Evolutionary conservation across 75 land plant species (phyloP), one percentile per base, ranked within the genome.

Genomic region (Picea sitchensis): DNA sequence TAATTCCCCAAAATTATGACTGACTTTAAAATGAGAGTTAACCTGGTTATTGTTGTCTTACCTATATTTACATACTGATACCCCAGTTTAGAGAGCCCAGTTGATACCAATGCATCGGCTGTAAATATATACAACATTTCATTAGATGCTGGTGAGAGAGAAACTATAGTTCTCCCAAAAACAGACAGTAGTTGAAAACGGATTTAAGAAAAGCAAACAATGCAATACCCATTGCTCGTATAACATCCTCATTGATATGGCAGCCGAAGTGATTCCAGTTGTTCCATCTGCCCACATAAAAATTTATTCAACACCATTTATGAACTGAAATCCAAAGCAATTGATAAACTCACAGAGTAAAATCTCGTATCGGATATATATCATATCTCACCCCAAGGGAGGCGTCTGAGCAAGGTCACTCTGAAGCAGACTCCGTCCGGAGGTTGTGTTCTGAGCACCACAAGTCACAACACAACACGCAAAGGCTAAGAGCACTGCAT

Each of bases 211-310:
- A 31, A 11, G 2, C 38, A 31, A 65, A 65, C 62, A 62, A 2
- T 23, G 36, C 15, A 20, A 57, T 79, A 92, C 96, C 95, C 73
- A 95, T 90, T 71, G 88, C 85, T 59, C 79, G 86, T 14, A 95
- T 83, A 34, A 90, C 32, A 1, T 81, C 83, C 81, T 91, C 95
- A 78, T 86, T 81, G 36, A 95, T 82, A 4, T 69, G 54, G 77
- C 98, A 95, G 13, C 61, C 71, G 79, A 90, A 95, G 60, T 87
- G 88, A 81, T 93, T 93, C 95, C 98, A 93, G 76, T 95, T 93
- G 60, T 91, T 95, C 98, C 98, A 93, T 38, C 96, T 94, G 84
- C 18, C 13, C 47, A 73, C 80, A 81, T 1, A 62, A 30, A 65
- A 62, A 20, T 21, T 9, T 4, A 14, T 30, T 34, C 30, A 14